These are phyloP conservation scores for Talaromyces marneffei DNA, from an alignment of 2,329 filamentous ascomycete genomes.

Conservation along the genomic window DNA sequence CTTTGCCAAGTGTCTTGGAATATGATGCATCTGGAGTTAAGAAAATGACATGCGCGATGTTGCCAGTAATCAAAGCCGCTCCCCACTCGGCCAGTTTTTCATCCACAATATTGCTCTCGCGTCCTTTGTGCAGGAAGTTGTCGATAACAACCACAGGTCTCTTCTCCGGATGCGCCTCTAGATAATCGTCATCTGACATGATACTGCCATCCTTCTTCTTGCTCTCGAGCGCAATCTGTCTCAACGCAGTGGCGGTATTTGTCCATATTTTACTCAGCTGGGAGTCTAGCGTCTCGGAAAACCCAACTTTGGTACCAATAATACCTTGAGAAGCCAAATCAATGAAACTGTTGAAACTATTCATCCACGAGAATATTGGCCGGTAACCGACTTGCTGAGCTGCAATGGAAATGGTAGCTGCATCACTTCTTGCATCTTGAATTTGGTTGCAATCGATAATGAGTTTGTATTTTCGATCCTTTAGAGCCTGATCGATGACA, in stretches of 20 bases:
- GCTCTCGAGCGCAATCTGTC: slow-evolving; percentile 64
- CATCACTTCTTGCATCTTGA: slow-evolving; percentile 83
- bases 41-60: slow-evolving; percentile 91
- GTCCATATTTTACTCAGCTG: slow-evolving; percentile 86
- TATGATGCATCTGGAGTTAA: slow-evolving; percentile 85
- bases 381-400: slow-evolving; percentile 81
- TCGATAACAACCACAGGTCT: slow-evolving; percentile 82
- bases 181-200: slow-evolving; percentile 75
- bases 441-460: slow-evolving; percentile 91
- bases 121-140: slow-evolving; percentile 79
- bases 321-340: slow-evolving; percentile 91
- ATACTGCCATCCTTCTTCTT: slow-evolving; percentile 64
- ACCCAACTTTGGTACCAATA: slow-evolving; percentile 88
- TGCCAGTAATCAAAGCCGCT: slow-evolving; percentile 74
- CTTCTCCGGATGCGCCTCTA: slow-evolving; percentile 81
- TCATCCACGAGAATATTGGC: slow-evolving; percentile 94
- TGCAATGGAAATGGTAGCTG: slow-evolving; percentile 73
- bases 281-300: slow-evolving; percentile 85
- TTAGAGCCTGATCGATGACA: slow-evolving; percentile 75
- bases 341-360: slow-evolving; percentile 85
- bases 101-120: slow-evolving; percentile 59
- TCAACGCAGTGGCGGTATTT: slow-evolving; percentile 73
- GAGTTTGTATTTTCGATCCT: slow-evolving; percentile 69
- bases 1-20: slow-evolving; percentile 78
- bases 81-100: slow-evolving; percentile 87